Conservation (phyloP, 495 filamentous ascomycete species). For the Penicillium coprophilum region DNA sequence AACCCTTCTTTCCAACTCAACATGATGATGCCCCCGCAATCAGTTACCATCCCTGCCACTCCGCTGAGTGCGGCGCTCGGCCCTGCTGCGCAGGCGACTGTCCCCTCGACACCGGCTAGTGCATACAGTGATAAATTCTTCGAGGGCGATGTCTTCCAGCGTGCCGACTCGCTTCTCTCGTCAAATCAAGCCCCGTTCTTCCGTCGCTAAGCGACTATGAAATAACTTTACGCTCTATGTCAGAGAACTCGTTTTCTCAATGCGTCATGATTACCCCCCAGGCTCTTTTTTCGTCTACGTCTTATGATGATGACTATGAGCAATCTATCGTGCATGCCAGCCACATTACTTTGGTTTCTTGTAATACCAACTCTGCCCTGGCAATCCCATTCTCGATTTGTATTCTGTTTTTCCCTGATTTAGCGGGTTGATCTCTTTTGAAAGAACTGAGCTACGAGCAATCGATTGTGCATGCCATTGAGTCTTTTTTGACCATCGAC, state of each 20-base stretch:
- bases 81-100: conserved; percentile 83
- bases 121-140: conserved; percentile 65
- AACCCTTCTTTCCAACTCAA: conserved; percentile 31
- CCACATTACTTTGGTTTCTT: background rate
- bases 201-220: conserved; percentile 21
- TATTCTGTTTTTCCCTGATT: conserved; percentile 3
- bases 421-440: conserved; percentile 7
- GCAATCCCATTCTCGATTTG: background rate
- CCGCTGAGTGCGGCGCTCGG: conserved; percentile 84
- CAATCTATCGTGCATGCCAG: conserved; percentile 3
- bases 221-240: background rate
- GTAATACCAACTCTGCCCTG: background rate
- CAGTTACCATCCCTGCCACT: conserved; percentile 55
- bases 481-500: background rate
- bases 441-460: background rate
- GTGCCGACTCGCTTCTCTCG: conserved; percentile 69
- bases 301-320: conserved; percentile 13
- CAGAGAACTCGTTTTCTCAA: conserved; percentile 8
- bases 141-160: conserved; percentile 68
- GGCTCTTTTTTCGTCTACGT: conserved; percentile 1
- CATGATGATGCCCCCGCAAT: conserved; percentile 40
- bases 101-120: conserved; percentile 75
- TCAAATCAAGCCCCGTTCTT: conserved; percentile 46
- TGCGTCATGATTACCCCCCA: conserved; percentile 2
- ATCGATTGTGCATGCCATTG: conserved; percentile 1